Evolutionary conservation across 2,329 filamentous ascomycete species (phyloP).

Genomic region (Beauveria caledonica): DNA sequence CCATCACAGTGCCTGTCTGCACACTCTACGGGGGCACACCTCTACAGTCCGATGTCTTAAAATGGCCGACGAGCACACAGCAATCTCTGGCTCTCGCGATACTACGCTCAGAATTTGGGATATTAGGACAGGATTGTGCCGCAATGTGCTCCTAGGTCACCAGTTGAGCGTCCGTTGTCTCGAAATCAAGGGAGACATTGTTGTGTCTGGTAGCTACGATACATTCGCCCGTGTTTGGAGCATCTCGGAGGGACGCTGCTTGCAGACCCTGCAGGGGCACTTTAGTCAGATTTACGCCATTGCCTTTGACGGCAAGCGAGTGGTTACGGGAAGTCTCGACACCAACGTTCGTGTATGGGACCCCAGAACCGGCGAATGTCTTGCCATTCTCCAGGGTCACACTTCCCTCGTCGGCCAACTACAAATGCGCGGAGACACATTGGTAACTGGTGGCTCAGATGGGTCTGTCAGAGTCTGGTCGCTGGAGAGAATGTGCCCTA

Average conservation of each 20-base stretch:
- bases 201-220: conserved; percentile 97
- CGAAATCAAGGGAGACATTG: conserved; percentile 91
- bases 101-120: conserved; percentile 95
- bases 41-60: conserved; percentile 95
- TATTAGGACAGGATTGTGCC: conserved; percentile 76
- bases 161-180: conserved; percentile 92
- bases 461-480: conserved; percentile 97
- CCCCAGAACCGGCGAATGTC: conserved; percentile 71
- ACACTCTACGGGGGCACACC: conserved; percentile 87
- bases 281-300: conserved; percentile 99
- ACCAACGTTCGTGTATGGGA: conserved; percentile 98
- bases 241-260: conserved; percentile 87
- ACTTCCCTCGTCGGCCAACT: conserved; percentile 94
- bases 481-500: conserved; percentile 78
- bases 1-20: conserved; percentile 54
- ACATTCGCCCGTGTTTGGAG: conserved; percentile 97
- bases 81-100: conserved; percentile 92
- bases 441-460: conserved; percentile 93
- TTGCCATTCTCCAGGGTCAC: conserved; percentile 90
- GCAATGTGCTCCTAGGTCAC: conserved; percentile 86
- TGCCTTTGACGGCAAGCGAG: conserved; percentile 87
- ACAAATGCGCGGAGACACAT: conserved; percentile 87
- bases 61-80: conserved; percentile 90
- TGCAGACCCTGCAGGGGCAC: conserved; percentile 84
- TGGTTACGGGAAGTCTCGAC: conserved; percentile 92